Evolutionary conservation across 768 basidiomycete species (phyloP).

Genomic region (Podaxis rugospora): DNA sequence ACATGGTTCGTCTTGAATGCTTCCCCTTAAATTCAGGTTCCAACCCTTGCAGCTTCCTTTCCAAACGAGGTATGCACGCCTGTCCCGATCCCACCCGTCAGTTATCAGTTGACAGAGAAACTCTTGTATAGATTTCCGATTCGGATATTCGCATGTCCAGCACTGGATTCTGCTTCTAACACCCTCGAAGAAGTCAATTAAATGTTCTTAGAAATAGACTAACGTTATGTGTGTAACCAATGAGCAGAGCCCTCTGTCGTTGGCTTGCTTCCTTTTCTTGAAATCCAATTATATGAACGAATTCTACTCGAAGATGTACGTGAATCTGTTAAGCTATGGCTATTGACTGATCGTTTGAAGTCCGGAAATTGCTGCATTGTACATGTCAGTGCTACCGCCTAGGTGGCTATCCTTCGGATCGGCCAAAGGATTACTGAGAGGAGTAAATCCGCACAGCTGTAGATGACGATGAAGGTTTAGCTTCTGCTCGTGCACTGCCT

Average conservation of each 20-base stretch:
- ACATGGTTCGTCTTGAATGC: not conserved
- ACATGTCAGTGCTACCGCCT: not conserved
- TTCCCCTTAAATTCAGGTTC: not conserved
- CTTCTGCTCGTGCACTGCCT: not conserved
- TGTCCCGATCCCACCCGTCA: not conserved
- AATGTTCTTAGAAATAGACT: not conserved
- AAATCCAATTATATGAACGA: not conserved
- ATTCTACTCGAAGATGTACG: not conserved
- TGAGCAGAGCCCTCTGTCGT: not conserved
- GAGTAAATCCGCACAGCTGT: not conserved
- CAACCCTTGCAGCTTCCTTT: not conserved
- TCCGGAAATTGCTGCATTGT: not conserved
- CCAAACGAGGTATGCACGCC: not conserved
- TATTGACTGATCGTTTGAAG: not conserved
- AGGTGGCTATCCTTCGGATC: not conserved
- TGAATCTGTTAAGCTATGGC: not conserved
- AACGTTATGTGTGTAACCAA: not conserved
- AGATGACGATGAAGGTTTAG: not conserved
- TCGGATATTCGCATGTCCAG: slow-evolving; percentile 10
- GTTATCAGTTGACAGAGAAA: not conserved
- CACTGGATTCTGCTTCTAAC: not conserved
- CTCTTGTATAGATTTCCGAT: slow-evolving; percentile 3
- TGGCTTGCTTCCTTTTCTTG: not conserved
- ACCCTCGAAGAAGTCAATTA: not conserved
- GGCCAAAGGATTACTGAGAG: not conserved